These are phyloP conservation scores for Clonostachys byssicola DNA, from an alignment of 2,329 filamentous ascomycete genomes.

Conservation along the genomic window DNA sequence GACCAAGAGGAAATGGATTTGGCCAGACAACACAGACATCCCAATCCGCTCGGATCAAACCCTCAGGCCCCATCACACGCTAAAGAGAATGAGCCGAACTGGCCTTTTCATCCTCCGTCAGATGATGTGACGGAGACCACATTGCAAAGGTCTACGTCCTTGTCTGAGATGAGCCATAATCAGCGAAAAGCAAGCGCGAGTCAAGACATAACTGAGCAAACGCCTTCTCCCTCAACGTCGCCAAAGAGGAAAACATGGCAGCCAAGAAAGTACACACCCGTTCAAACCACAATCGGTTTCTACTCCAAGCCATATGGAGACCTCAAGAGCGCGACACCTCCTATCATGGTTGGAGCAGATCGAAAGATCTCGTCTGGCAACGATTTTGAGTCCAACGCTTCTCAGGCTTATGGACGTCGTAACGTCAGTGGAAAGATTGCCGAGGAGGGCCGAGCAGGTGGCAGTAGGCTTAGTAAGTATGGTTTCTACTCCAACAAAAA, in stretches of 20 bases:
- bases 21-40: conserved; percentile 23
- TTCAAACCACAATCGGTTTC: conserved; percentile 44
- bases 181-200: conserved; percentile 34
- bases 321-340: conserved; percentile 47
- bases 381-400: conserved; percentile 38
- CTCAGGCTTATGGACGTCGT: conserved; percentile 36
- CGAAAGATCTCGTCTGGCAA: conserved; percentile 57
- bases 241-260: conserved; percentile 6
- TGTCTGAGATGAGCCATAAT: conserved; percentile 42
- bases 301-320: conserved; percentile 57
- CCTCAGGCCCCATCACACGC: conserved; percentile 19
- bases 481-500: background rate
- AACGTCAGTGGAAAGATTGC: conserved; percentile 71
- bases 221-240: background rate
- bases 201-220: conserved; percentile 37
- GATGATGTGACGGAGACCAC: conserved; percentile 4
- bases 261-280: conserved; percentile 22
- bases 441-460: conserved; percentile 60
- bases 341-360: conserved; percentile 37
- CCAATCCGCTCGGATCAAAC: conserved; percentile 51
- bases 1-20: conserved; percentile 17
- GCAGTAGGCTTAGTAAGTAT: conserved; percentile 11
- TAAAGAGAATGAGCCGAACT: no score
- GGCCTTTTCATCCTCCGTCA: conserved; percentile 3
- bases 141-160: conserved; percentile 13